Conservation (phyloP, 2,329 filamentous ascomycete genomes). For the Pseudogymnoascus sp. region DNA sequence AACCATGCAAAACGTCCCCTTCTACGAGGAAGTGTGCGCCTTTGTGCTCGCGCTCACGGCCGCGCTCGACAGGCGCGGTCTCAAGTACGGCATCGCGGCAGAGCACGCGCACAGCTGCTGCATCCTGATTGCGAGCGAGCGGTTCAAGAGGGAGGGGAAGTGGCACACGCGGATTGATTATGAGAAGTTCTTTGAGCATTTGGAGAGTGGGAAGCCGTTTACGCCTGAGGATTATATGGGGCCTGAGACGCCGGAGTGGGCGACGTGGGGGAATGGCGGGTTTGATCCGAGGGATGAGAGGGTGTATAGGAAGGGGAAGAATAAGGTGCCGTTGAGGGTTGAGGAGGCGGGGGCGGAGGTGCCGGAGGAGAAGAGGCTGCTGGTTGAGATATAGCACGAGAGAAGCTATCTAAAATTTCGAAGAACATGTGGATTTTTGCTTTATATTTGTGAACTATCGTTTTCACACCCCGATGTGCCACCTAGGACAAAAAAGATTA, state of each 20-base stretch:
- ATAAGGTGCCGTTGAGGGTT: slow-evolving; percentile 20
- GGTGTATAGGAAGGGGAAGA: slow-evolving; percentile 75
- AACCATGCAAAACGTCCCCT: slow-evolving; percentile 96
- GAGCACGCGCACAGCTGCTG: slow-evolving; percentile 96
- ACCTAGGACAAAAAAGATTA: not conserved
- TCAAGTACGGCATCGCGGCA: slow-evolving; percentile 83
- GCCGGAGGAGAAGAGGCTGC: not conserved
- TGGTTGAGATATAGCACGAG: not conserved
- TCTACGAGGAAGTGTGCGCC: slow-evolving; percentile 79
- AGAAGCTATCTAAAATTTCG: not conserved
- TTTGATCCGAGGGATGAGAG: slow-evolving; percentile 86
- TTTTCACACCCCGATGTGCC: not conserved
- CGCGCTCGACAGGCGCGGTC: slow-evolving; percentile 58
- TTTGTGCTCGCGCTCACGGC: slow-evolving; percentile 70
- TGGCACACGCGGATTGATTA: slow-evolving; percentile 95
- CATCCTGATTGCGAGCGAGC: slow-evolving; percentile 70
- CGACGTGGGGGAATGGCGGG: slow-evolving; percentile 85
- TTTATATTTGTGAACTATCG: not conserved
- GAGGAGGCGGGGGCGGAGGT: not conserved
- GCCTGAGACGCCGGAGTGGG: slow-evolving; percentile 81
- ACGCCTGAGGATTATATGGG: slow-evolving; percentile 86
- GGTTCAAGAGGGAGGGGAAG: slow-evolving; percentile 66
- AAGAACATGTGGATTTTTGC: not conserved
- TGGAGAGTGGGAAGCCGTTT: slow-evolving; percentile 64
- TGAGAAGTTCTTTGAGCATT: slow-evolving; percentile 72